Conservation (phyloP, 257 asterid species). For the Capsicum baccatum region DNA sequence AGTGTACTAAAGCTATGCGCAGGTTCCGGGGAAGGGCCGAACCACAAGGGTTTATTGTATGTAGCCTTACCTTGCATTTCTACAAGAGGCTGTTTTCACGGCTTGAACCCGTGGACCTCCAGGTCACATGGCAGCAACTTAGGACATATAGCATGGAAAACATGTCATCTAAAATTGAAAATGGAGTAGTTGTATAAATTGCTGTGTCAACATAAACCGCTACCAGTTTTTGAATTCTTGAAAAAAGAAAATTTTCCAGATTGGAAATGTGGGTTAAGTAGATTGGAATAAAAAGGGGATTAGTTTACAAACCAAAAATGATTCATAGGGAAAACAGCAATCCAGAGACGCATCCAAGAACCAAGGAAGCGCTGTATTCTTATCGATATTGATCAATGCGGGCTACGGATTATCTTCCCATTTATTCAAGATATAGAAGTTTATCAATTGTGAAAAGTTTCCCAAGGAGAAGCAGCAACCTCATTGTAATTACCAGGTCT, state of each 20-base stretch:
- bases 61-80: too few relatives aligned
- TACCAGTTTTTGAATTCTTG: background rate
- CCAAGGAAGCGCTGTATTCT: background rate
- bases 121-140: too few relatives aligned
- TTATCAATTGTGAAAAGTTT: background rate
- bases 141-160: background rate
- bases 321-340: background rate
- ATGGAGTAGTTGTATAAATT: background rate
- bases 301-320: background rate
- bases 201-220: background rate
- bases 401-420: background rate
- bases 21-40: too few relatives aligned
- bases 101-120: too few relatives aligned
- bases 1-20: too few relatives aligned
- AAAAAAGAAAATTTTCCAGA: background rate
- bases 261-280: background rate
- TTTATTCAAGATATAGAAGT: background rate
- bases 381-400: slow-evolving; percentile 8
- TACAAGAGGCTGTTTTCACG: too few relatives aligned
- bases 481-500: slow-evolving; percentile 17
- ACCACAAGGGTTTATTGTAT: too few relatives aligned
- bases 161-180: too few relatives aligned
- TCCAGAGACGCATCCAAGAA: background rate
- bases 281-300: background rate
- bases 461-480: slow-evolving; percentile 24